Evolutionary conservation across 345 rosid species (phyloP).

Genomic region (Capsella bursapastoris): DNA sequence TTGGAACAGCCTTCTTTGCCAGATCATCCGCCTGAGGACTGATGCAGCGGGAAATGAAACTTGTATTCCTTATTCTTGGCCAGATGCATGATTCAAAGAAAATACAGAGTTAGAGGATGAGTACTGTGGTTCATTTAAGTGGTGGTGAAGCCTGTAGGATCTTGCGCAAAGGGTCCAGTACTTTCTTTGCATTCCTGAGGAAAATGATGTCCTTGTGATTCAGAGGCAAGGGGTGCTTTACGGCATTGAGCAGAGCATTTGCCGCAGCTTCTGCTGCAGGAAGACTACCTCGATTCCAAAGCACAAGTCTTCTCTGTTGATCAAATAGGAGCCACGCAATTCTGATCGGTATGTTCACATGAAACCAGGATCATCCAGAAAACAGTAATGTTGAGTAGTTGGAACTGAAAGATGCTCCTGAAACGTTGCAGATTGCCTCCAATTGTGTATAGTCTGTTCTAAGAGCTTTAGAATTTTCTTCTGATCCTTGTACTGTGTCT

Average conservation of each 20-base stretch:
- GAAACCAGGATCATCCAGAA: neutral
- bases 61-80: neutral
- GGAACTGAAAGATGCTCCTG: neutral
- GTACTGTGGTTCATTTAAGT: neutral
- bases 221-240: neutral
- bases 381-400: neutral
- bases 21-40: neutral
- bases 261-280: neutral
- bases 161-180: neutral
- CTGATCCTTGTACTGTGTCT: too few species aligned
- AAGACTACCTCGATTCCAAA: neutral
- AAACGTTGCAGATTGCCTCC: neutral
- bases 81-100: neutral
- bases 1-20: conserved; percentile 21
- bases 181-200: neutral
- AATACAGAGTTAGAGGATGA: neutral
- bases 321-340: neutral
- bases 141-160: neutral
- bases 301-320: neutral
- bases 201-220: neutral
- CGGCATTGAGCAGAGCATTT: neutral
- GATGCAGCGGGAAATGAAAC: neutral
- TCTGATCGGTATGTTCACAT: neutral
- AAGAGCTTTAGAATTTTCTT: too few species aligned
- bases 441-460: neutral